Percentiles rank a stretch among this genome's conserved stretches.
Evolutionary conservation across 805 yeast species (phyloP).

Genomic region (Candida sphagnicola): DNA sequence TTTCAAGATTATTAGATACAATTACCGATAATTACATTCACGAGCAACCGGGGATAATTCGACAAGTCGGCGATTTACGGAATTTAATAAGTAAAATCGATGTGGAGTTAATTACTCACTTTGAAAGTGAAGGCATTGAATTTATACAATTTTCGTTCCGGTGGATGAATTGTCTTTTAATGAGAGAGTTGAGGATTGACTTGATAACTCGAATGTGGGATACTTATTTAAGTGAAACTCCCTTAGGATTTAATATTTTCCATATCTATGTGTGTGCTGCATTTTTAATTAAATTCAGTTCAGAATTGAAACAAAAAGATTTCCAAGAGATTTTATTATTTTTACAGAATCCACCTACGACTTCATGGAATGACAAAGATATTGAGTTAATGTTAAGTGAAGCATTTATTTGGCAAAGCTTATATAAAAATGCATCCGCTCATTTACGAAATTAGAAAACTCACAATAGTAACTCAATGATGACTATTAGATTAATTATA

Average conservation of each 20-base stretch:
- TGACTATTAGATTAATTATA: too few relatives aligned
- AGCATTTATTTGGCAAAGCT: constrained; percentile 94
- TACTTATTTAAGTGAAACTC: constrained; percentile 75
- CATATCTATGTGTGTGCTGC: constrained; percentile 98
- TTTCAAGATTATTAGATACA: constrained; percentile 85
- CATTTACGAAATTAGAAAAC: constrained; percentile 67
- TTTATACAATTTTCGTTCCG: constrained; percentile 93
- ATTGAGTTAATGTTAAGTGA: constrained; percentile 90
- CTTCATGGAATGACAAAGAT: constrained; percentile 81
- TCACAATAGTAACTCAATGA: neutral
- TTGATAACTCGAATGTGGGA: constrained; percentile 97
- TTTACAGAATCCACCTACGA: constrained; percentile 86
- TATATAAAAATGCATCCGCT: constrained; percentile 86
- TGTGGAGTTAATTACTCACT: constrained; percentile 63
- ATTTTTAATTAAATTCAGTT: constrained; percentile 83
- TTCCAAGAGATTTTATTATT: constrained; percentile 93
- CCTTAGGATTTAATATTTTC: constrained; percentile 81
- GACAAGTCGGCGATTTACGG: constrained; percentile 81
- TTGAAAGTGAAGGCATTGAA: constrained; percentile 80
- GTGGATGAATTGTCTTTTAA: constrained; percentile 97
- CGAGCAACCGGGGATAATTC: constrained; percentile 94
- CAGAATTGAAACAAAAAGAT: constrained; percentile 74
- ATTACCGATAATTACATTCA: constrained; percentile 96
- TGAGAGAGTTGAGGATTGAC: constrained; percentile 83
- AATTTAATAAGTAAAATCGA: constrained; percentile 82